Evolutionary conservation across 176 grass and related monocot species (phyloP), one percentile per base, ranked within the genome.

Genomic region (Canna indica): DNA sequence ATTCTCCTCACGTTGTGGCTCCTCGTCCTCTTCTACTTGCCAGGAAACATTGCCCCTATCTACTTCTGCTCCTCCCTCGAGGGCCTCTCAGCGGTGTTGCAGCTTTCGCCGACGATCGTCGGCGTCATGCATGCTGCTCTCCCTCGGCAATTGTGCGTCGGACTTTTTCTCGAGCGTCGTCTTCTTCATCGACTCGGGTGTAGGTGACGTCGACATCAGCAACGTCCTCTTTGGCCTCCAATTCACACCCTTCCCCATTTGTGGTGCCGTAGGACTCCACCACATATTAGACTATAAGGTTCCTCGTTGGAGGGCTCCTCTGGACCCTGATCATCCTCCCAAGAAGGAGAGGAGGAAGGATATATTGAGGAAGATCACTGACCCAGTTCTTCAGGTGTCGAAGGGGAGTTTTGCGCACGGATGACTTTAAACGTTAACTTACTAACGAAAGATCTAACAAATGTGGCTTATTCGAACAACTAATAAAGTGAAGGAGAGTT

Each of bases 131-230:
- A 96, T 88, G 44, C 83, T 96, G 33, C 88, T 95, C 0, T 83
- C 91, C 0, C 80, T 95, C 15, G 91, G 91, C 0, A 96, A 96
- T 45, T 85, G 88, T 35, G 85, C 91, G 14, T 85, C 88, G 2
- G 88, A 96, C 75, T 83, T 96, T 47, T 90, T 96, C 66, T 88
- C 91, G 18, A 96, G 88, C 61, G 26, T 96, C 36, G 85, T 88
- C 2, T 78, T 88, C 0, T 91, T 96, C 91, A 72, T 50, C 1
- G 76, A 29, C 46, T 45, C 1, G 1, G 32, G 61, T 67, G n/a
- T n/a, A n/a, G n/a, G n/a, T n/a, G n/a, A n/a, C n/a, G n/a, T n/a
- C n/a, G n/a, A n/a, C n/a, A n/a, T 72, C 32, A 72, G 70, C 70
- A 72, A 50, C 70, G 31, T 72, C 31, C 70, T 72, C 70, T 34